phyloP scores from a whole-genome alignment of 768 basidiomycete genomes.

The Butyriboletus loyo region DNA sequence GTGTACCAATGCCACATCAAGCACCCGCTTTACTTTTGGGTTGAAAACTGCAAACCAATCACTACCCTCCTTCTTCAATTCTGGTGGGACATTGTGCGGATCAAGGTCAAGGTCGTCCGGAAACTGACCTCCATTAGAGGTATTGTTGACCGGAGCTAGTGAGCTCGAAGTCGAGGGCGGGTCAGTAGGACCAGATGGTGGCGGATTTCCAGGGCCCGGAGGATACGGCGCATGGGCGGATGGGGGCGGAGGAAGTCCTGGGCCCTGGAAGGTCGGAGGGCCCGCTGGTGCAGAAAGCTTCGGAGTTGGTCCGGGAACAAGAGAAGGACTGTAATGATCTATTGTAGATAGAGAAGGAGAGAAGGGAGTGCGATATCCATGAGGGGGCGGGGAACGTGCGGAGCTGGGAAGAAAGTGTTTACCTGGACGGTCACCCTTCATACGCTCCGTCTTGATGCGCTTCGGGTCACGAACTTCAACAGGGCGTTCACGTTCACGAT shows the following conservation, averaged over 20 bases:
- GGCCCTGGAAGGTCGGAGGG: constrained; percentile 34
- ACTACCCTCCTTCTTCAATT: constrained; percentile 57
- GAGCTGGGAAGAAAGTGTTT: constrained; percentile 26
- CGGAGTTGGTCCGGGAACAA: constrained; percentile 39
- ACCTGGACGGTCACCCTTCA: constrained; percentile 45
- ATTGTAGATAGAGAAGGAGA: constrained; percentile 24
- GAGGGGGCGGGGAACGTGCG: constrained; percentile 32
- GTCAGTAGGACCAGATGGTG: constrained; percentile 28
- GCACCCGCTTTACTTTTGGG: constrained; percentile 68
- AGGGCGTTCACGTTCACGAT: constrained; percentile 46
- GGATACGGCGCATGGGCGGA: constrained; percentile 30
- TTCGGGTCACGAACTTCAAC: constrained; percentile 55
- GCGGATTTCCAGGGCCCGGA: constrained; percentile 32
- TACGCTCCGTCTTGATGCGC: constrained; percentile 54
- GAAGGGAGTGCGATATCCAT: constrained; percentile 27
- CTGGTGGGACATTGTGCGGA: constrained; percentile 32
- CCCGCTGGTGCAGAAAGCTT: constrained; percentile 32
- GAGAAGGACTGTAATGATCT: constrained; percentile 35
- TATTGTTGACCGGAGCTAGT: constrained; percentile 25
- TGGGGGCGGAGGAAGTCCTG: constrained; percentile 36
- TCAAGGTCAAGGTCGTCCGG: constrained; percentile 35
- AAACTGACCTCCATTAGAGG: constrained; percentile 32
- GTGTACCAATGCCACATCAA: constrained; percentile 81
- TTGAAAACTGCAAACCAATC: constrained; percentile 94
- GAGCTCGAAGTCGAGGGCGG: constrained; percentile 22